Percentiles rank a stretch among this genome's conserved stretches.
Evolutionary conservation across 208 protist genomes (phyloP).

Genomic region (Leishmania gerbilli): DNA sequence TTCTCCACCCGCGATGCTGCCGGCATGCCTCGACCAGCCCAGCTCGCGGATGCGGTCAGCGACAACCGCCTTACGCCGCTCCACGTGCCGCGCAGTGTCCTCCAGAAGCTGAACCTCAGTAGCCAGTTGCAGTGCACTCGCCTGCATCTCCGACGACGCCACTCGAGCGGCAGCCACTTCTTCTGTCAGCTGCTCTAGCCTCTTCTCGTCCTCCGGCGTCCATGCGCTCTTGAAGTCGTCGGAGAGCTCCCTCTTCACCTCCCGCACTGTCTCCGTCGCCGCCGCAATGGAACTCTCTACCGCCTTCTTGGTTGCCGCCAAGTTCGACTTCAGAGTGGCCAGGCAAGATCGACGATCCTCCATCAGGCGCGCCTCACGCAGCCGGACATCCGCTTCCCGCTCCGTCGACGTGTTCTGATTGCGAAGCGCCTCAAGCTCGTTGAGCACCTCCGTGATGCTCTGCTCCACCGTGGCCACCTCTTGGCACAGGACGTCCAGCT

Average conservation of each 20-base stretch:
- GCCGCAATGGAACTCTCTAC: constrained; percentile 54
- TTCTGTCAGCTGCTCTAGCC: constrained; percentile 65
- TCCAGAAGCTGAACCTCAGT: constrained; percentile 78
- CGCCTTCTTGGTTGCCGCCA: constrained; percentile 38
- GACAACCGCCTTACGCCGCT: constrained; percentile 52
- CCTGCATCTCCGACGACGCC: constrained; percentile 41
- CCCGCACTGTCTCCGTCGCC: constrained; percentile 27
- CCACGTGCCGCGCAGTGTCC: constrained; percentile 65
- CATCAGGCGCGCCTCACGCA: constrained; percentile 38
- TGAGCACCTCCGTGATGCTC: constrained; percentile 73
- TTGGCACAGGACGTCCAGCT: constrained; percentile 65
- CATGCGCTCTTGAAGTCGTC: constrained; percentile 72
- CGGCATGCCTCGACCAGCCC: constrained; percentile 49
- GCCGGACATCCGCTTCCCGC: constrained; percentile 41
- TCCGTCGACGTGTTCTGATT: constrained; percentile 54
- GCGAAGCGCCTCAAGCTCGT: constrained; percentile 69
- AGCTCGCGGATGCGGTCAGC: constrained; percentile 68
- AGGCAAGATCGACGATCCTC: constrained; percentile 47
- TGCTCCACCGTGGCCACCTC: constrained; percentile 75
- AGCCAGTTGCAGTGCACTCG: constrained; percentile 47
- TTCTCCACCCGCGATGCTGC: constrained; percentile 37
- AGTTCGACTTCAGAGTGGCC: constrained; percentile 49
- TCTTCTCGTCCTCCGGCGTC: constrained; percentile 58
- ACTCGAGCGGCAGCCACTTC: constrained; percentile 43
- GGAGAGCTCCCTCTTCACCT: constrained; percentile 51